These are phyloP conservation scores for Pythium dissotocum DNA, from an alignment of 352 stramenopile genomes.

Conservation along the genomic window DNA sequence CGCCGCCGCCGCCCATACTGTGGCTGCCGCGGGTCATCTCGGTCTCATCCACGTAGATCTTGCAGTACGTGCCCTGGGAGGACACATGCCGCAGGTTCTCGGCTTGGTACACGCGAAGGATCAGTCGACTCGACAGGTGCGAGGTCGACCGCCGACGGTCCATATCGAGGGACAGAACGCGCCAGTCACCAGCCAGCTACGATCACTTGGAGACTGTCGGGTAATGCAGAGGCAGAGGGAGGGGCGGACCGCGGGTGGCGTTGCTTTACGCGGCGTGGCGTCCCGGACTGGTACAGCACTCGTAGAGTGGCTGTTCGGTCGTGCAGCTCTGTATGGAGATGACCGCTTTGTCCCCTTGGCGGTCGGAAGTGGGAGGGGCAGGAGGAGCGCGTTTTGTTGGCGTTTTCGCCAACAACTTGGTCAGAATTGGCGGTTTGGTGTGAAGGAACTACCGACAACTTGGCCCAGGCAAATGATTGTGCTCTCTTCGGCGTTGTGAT, in stretches of 20 bases:
- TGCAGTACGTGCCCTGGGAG: conserved; percentile 74
- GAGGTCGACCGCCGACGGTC: conserved; percentile 20
- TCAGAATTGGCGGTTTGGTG: background rate
- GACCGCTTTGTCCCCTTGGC: background rate
- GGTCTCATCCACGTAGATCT: conserved; percentile 56
- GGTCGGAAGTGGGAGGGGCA: conserved; percentile 3
- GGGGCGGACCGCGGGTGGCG: background rate
- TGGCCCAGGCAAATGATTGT: background rate
- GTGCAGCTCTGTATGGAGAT: background rate
- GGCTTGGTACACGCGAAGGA: conserved; percentile 67
- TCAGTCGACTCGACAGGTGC: conserved; percentile 34
- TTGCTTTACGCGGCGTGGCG: background rate
- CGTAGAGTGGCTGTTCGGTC: background rate
- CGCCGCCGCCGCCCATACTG: background rate
- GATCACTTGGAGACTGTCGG: background rate
- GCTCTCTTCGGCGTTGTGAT: conserved; percentile 7
- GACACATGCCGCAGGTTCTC: conserved; percentile 64
- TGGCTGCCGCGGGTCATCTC: conserved; percentile 43
- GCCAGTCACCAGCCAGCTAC: background rate
- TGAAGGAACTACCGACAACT: background rate
- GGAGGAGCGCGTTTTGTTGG: conserved; percentile 5
- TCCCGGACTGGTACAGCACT: background rate
- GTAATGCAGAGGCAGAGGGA: background rate
- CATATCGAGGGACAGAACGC: conserved; percentile 5
- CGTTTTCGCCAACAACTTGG: conserved; percentile 2